Percentiles rank a stretch among this genome's conserved stretches.
These are phyloP conservation scores for Berberis vulgaris DNA, from an alignment of 164 flowering plant species.

Conservation along the genomic window DNA sequence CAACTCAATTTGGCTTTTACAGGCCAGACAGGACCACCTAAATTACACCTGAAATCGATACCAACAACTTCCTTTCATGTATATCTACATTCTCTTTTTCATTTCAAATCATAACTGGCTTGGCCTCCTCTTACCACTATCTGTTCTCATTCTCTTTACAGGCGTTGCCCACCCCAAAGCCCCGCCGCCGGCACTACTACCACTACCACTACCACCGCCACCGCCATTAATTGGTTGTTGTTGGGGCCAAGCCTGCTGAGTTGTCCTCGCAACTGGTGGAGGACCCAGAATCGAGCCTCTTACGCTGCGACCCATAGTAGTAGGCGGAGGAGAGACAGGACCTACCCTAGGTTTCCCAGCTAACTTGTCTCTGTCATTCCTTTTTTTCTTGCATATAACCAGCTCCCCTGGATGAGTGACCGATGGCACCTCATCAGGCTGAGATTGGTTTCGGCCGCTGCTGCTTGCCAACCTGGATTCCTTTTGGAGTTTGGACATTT, in stretches of 20 bases:
- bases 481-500: conserved; percentile 31
- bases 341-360: conserved; percentile 44
- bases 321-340: conserved; percentile 52
- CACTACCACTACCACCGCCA: conserved; percentile 13
- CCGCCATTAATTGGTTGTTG: conserved; percentile 32
- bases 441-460: conserved; percentile 35
- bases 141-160: conserved; percentile 89
- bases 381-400: conserved; percentile 91
- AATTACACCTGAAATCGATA: conserved; percentile 20
- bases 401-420: conserved; percentile 89
- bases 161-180: conserved; percentile 87
- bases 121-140: conserved; percentile 80
- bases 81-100: conserved; percentile 19
- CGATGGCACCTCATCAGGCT: conserved; percentile 41
- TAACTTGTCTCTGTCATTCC: conserved; percentile 88
- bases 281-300: conserved; percentile 28
- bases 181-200: conserved; percentile 20
- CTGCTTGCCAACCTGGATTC: conserved; percentile 48
- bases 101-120: conserved; percentile 55
- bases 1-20: conserved; percentile 6
- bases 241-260: conserved; percentile 41
- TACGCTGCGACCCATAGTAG: conserved; percentile 25
- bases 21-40: conserved; percentile 7
- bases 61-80: conserved; percentile 8
- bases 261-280: conserved; percentile 16